phyloP scores from a whole-genome alignment of 176 grass and related monocot species.

The Cymbopogon citratus region DNA sequence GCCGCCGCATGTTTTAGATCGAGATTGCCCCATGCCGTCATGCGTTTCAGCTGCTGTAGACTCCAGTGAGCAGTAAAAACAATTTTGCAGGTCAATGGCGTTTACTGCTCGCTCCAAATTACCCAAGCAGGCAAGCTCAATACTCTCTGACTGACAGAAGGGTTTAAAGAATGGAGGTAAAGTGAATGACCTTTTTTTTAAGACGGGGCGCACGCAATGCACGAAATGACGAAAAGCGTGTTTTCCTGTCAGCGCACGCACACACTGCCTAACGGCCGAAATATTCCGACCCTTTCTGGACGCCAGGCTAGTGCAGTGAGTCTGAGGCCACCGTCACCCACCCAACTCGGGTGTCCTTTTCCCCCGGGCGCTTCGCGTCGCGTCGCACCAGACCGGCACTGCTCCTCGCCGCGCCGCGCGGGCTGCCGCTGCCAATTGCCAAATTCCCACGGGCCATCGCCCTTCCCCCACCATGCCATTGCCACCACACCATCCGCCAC shows the following conservation, averaged over 20 bases:
- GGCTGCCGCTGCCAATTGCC: not conserved
- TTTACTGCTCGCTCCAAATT: too few species aligned
- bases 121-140: too few species aligned
- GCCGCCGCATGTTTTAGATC: not conserved
- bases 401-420: not conserved
- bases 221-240: not conserved
- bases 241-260: not conserved
- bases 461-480: not conserved
- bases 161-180: too few species aligned
- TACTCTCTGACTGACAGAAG: not conserved
- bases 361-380: not conserved
- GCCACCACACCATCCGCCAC: slow-evolving; percentile 21
- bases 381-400: not conserved
- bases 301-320: not conserved
- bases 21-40: not conserved
- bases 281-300: slow-evolving; percentile 8
- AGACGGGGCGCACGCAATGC: not conserved
- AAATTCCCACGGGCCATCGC: not conserved
- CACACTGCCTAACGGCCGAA: slow-evolving; percentile 3
- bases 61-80: not conserved
- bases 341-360: slow-evolving; percentile 15
- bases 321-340: not conserved
- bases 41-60: not conserved
- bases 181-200: not conserved
- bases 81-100: too few species aligned